Evolutionary conservation across 371 early-diverging fungal genomes (phyloP).

Genomic region (Mucor saturninus): DNA sequence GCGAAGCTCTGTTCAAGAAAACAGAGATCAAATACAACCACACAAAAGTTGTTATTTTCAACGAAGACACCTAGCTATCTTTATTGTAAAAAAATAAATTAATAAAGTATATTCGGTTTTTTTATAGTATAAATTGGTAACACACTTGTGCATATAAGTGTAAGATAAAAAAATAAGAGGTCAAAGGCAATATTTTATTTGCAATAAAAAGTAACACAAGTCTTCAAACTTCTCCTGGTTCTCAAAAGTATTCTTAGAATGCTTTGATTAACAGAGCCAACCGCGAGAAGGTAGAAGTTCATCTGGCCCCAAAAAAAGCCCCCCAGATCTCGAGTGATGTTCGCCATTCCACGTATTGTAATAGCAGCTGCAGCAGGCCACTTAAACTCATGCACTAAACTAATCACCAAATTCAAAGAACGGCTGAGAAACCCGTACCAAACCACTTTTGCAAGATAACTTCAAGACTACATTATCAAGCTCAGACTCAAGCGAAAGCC

Average conservation of each 20-base stretch:
- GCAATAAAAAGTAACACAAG: not conserved
- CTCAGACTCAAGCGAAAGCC: no score
- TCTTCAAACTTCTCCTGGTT: conserved; percentile 2
- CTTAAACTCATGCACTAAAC: not conserved
- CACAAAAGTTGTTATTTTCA: not conserved
- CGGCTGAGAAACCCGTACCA: no score
- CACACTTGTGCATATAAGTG: no score
- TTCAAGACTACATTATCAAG: no score
- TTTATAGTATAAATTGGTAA: not conserved
- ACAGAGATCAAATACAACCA: not conserved
- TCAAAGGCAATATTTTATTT: no score
- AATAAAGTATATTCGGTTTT: not conserved
- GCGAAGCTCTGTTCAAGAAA: not conserved
- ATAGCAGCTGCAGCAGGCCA: conserved; percentile 11
- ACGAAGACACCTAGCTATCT: not conserved
- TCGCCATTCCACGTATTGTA: not conserved
- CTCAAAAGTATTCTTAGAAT: conserved; percentile 8
- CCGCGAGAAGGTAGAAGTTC: conserved; percentile 18
- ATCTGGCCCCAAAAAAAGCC: conserved; percentile 12
- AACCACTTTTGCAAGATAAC: no score
- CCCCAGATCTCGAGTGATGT: conserved; percentile 8
- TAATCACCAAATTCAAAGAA: no score
- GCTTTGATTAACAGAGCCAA: conserved; percentile 17
- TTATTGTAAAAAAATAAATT: not conserved
- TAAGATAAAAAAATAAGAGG: no score